phyloP scores from a whole-genome alignment of 495 filamentous ascomycete genomes.

The Talaromyces stipitatus region DNA sequence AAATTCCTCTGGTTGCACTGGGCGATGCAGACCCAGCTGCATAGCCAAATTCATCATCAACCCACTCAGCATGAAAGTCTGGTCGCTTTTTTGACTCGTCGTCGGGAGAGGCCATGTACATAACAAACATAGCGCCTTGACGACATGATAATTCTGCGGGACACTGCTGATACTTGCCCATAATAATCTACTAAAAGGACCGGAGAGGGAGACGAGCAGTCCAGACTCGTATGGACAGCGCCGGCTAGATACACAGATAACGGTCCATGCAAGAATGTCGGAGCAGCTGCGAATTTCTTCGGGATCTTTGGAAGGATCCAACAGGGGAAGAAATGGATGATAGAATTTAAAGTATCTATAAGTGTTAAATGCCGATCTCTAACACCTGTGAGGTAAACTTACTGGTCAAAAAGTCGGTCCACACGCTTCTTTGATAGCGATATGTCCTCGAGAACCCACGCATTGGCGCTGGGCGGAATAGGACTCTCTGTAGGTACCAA shows the following conservation, averaged over 20 bases:
- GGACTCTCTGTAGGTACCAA: conserved; percentile 24
- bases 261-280: conserved; percentile 78
- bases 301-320: conserved; percentile 62
- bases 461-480: conserved; percentile 31
- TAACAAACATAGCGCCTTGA: conserved; percentile 82
- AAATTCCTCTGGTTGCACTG: conserved; percentile 87
- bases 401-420: conserved; percentile 38
- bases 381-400: conserved; percentile 4
- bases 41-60: conserved; percentile 94
- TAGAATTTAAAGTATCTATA: conserved; percentile 65
- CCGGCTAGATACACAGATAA: conserved; percentile 73
- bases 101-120: conserved; percentile 91
- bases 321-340: conserved; percentile 78
- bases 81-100: conserved; percentile 76
- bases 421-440: conserved; percentile 31
- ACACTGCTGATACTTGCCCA: conserved; percentile 78
- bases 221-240: conserved; percentile 59
- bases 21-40: conserved; percentile 82
- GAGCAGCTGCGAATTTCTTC: conserved; percentile 71
- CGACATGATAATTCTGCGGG: conserved; percentile 77
- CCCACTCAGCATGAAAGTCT: conserved; percentile 83
- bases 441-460: conserved; percentile 38
- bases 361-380: background rate
- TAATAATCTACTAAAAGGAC: conserved; percentile 64
- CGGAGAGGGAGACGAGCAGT: conserved; percentile 63